Base-by-base conservation (phyloP, 352 stramenopile species). In the Globisporangium apiculatum region DNA sequence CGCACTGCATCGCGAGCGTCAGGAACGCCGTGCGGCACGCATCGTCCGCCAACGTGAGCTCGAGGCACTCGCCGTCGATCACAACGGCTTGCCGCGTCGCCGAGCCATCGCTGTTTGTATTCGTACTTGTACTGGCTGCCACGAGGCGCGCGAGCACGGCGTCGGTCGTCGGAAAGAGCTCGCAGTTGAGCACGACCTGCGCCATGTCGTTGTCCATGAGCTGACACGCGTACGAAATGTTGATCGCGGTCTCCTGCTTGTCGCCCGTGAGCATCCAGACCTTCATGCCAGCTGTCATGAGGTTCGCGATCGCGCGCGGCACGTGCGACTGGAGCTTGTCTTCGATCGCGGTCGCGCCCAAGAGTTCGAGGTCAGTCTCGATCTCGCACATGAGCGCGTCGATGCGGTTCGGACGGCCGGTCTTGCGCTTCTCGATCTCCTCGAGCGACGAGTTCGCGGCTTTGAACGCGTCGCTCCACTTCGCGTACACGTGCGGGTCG, bases 211-310 rank as follows among this genome's bases (percentile, higher is more conserved):
- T 90, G 63, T 87, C 72, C 61, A 97, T 80, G 10, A 97, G 70
- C 51, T 91, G 79, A 53, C 85, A 96, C 6, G 88, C 85, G 57
- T 95, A 96, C 38, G 79, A 89, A 62, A 98, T 98, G 68, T 98
- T 98, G 61, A 98, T 97, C 17, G 93, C 93, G 3, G 93, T 98
- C 64, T 98, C 92, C 46, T 93, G 66, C 66, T 98, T 98, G 71
- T 98, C 93, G 38, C 91, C 91, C 9, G 93, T 98, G 15, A 98
- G 82, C 69, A 97, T 94, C 88, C 91, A 98, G 18, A 98, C 72
- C 47, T 94, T 90, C 63, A 98, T 96, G 24, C 87, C 86, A 0
- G 86, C 91, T 11, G 67, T 69, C 62, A 89, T 87, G 3, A 98
- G 65, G 53, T 88, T 87, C 0, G 82, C 72, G 40, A 98, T 97